A percentile compares a stretch with the other conserved stretches of the same genome.
phyloP scores from a whole-genome alignment of 805 yeast species.

The Pichia eremophila region DNA sequence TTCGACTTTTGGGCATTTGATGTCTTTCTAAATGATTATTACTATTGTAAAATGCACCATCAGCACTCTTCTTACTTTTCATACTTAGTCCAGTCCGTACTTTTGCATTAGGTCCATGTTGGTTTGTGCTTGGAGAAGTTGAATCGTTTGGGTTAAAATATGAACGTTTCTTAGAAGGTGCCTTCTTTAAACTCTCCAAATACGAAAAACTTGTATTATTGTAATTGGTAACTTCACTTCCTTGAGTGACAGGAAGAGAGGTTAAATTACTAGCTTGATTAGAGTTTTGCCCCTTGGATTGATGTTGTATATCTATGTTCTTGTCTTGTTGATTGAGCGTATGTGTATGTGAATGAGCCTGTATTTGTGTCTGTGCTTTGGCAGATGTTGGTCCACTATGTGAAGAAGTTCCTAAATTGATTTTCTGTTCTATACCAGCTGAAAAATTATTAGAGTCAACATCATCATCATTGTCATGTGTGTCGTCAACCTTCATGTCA shows the following conservation, averaged over 20 bases:
- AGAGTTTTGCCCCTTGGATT: background rate
- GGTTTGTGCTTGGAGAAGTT: background rate
- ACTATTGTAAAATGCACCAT: too few species aligned
- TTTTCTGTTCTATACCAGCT: too few species aligned
- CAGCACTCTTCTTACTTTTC: background rate
- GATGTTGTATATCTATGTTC: background rate
- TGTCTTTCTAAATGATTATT: too few species aligned
- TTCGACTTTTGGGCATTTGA: background rate
- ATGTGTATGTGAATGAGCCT: background rate
- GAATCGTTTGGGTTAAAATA: background rate
- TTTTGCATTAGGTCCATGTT: background rate
- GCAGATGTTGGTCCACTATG: too few species aligned
- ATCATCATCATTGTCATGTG: background rate
- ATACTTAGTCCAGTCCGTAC: background rate
- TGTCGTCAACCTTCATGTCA: conserved; percentile 8
- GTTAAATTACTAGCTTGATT: too few species aligned
- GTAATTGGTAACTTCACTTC: background rate
- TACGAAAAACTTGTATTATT: background rate
- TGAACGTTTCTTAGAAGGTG: conserved; percentile 1
- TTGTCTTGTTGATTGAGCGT: background rate
- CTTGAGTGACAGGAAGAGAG: conserved; percentile 1
- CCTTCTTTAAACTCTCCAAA: conserved; percentile 3
- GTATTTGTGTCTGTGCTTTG: background rate
- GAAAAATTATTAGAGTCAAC: background rate
- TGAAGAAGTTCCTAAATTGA: too few species aligned